A percentile compares a stretch with the other conserved stretches of the same genome.
phyloP scores from a whole-genome alignment of 768 basidiomycete species.

The Russula dissimulans region DNA sequence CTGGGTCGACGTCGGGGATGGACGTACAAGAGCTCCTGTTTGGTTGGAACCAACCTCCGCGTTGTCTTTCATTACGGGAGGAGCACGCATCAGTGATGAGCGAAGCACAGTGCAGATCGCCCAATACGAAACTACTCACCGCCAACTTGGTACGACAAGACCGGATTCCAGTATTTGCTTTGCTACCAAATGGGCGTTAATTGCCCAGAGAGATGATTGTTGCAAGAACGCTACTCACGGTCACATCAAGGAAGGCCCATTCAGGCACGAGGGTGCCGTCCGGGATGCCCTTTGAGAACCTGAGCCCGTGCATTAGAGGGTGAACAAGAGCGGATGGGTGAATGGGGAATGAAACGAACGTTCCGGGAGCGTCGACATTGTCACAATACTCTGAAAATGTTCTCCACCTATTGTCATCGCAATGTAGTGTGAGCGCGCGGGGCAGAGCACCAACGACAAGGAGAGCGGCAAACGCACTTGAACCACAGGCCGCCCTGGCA shows the following conservation, averaged over 20 bases:
- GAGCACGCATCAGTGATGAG: too few relatives aligned
- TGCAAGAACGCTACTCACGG: neutral
- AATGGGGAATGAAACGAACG: neutral
- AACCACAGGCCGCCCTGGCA: conserved; percentile 22
- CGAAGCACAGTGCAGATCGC: neutral
- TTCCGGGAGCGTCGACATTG: neutral
- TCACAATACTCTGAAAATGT: neutral
- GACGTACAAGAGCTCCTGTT: neutral
- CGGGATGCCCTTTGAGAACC: conserved; percentile 1
- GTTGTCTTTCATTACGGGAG: neutral
- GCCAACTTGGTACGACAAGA: neutral
- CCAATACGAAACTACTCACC: neutral
- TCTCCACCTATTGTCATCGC: neutral
- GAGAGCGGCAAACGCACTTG: conserved; percentile 13
- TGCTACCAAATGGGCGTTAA: neutral
- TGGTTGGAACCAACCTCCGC: neutral
- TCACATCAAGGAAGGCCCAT: conserved; percentile 10
- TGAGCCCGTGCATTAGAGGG: neutral
- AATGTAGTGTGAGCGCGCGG: neutral
- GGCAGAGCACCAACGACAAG: too few relatives aligned
- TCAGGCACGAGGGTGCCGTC: neutral
- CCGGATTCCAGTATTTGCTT: neutral
- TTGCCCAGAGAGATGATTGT: neutral
- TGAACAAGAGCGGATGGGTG: neutral
- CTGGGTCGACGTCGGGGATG: neutral